phyloP scores from a whole-genome alignment of 2,329 filamentous ascomycete genomes.

The Claviceps quebecensis region DNA sequence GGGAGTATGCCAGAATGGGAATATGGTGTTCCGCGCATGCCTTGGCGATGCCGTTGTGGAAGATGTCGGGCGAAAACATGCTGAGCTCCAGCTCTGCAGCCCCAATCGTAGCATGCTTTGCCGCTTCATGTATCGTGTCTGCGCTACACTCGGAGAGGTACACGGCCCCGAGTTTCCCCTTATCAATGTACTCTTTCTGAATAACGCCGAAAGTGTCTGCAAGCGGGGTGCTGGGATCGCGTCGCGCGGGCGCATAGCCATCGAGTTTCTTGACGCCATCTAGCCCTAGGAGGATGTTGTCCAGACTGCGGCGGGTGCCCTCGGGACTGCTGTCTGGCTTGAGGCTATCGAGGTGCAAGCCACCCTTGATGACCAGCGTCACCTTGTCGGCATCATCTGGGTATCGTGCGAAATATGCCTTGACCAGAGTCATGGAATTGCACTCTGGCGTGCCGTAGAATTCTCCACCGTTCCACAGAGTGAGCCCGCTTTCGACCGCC shows the following conservation, averaged over 20 bases:
- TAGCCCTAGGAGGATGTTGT: constrained; percentile 37
- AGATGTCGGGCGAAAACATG: constrained; percentile 32
- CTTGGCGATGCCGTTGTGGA: constrained; percentile 36
- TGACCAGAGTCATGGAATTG: constrained; percentile 45
- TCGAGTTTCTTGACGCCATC: constrained; percentile 46
- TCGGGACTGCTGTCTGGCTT: constrained; percentile 37
- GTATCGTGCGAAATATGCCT: constrained; percentile 48
- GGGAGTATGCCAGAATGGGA: constrained; percentile 54
- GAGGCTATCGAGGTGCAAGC: constrained; percentile 17
- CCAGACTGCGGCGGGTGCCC: constrained; percentile 41
- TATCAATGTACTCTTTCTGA: constrained; percentile 34
- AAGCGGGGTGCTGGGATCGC: constrained; percentile 35
- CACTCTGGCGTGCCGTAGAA: constrained; percentile 47
- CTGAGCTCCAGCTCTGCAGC: constrained; percentile 42
- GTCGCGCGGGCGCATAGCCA: constrained; percentile 43
- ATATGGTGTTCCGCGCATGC: constrained; percentile 51
- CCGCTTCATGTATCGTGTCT: constrained; percentile 33
- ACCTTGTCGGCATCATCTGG: constrained; percentile 50
- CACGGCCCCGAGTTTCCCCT: constrained; percentile 36
- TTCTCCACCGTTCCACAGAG: constrained; percentile 49
- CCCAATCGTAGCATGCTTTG: constrained; percentile 27
- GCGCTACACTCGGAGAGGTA: constrained; percentile 38
- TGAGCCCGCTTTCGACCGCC: constrained; percentile 30
- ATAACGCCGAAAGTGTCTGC: constrained; percentile 16
- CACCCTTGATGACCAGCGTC: constrained; percentile 49